Conservation (phyloP, 2,329 filamentous ascomycete species). For the Ramichloridium luteum region DNA sequence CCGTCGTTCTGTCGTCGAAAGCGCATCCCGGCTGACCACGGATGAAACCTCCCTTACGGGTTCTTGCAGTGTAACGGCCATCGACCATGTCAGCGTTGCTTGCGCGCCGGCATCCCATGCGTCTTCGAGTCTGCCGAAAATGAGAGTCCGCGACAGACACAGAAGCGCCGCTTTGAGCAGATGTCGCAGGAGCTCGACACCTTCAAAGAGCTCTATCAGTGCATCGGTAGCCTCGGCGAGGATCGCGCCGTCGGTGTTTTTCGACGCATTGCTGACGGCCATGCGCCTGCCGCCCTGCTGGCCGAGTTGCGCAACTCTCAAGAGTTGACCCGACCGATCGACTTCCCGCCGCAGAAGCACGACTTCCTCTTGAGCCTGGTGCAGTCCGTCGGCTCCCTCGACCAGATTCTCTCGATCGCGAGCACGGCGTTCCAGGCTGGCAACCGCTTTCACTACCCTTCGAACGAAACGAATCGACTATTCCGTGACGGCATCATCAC, state of each 20-base stretch:
- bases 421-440: background rate
- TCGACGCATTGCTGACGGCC: slow-evolving; percentile 5
- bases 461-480: slow-evolving; percentile 1
- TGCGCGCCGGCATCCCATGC: slow-evolving; percentile 5
- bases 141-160: slow-evolving; percentile 9
- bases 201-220: slow-evolving; percentile 5
- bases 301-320: slow-evolving; percentile 1
- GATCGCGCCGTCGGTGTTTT: slow-evolving; percentile 5
- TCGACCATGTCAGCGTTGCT: slow-evolving; percentile 6
- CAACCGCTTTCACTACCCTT: background rate
- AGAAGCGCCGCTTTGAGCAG: slow-evolving; percentile 13
- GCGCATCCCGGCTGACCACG: background rate
- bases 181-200: slow-evolving; percentile 7
- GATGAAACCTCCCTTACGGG: no score
- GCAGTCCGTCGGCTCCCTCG: slow-evolving; percentile 9
- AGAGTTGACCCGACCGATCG: slow-evolving; percentile 2
- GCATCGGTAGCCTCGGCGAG: slow-evolving; percentile 1
- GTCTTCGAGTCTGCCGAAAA: slow-evolving; percentile 11
- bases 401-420: slow-evolving; percentile 6
- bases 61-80: slow-evolving; percentile 5
- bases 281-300: slow-evolving; percentile 7
- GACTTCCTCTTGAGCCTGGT: slow-evolving; percentile 6
- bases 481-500: slow-evolving; percentile 1
- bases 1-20: slow-evolving; percentile 2
- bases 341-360: slow-evolving; percentile 1